phyloP scores from a whole-genome alignment of 148 eudicot species.

The Rhododendron ovatum region DNA sequence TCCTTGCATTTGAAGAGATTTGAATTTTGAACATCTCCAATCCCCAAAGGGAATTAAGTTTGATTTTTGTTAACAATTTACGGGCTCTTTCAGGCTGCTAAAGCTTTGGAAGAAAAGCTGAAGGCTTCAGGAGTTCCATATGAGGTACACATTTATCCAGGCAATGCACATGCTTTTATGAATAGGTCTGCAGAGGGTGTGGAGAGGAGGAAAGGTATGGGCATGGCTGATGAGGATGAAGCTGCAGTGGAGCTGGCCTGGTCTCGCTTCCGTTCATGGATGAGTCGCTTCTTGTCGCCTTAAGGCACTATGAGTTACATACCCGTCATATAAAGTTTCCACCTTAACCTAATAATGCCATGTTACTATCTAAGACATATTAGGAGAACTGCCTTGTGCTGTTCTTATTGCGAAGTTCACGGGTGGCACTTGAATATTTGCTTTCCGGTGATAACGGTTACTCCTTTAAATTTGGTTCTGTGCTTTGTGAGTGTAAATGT shows the following conservation, averaged over 20 bases:
- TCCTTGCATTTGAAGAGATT: neutral
- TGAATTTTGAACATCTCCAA: neutral
- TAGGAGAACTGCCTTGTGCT: neutral
- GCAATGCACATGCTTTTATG: slow-evolving; percentile 81
- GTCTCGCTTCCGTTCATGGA: slow-evolving; percentile 87
- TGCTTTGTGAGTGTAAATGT: neutral
- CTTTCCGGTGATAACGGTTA: neutral
- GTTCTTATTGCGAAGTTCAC: neutral
- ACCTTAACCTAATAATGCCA: neutral
- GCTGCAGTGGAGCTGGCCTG: slow-evolving; percentile 74
- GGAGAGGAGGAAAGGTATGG: slow-evolving; percentile 78
- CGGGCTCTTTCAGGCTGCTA: slow-evolving; percentile 52
- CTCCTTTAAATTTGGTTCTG: neutral
- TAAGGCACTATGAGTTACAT: slow-evolving; percentile 11
- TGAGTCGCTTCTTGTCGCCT: slow-evolving; percentile 54
- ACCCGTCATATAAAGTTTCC: neutral
- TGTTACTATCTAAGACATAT: neutral
- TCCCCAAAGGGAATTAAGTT: neutral
- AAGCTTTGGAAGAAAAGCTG: slow-evolving; percentile 81
- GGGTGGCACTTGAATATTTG: neutral
- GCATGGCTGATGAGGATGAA: slow-evolving; percentile 64
- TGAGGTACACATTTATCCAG: slow-evolving; percentile 74
- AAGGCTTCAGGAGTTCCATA: slow-evolving; percentile 60
- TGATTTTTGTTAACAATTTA: neutral
- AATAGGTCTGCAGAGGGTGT: slow-evolving; percentile 72